Evolutionary conservation across 2,329 filamentous ascomycete species (phyloP).

Genomic region (Septoria linicola): DNA sequence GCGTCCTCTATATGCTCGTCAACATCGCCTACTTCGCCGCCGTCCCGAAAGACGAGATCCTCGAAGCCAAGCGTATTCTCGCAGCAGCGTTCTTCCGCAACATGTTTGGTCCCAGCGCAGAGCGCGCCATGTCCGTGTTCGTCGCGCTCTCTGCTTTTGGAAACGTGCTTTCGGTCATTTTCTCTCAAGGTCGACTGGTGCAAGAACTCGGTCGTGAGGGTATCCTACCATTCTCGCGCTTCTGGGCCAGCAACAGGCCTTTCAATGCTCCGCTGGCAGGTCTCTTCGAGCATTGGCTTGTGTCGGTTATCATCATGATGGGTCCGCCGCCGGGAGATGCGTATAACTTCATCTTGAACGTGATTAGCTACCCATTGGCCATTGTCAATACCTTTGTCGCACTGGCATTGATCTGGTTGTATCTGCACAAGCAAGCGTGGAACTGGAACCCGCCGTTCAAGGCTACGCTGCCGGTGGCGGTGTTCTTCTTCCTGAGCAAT

Average conservation of each 20-base stretch:
- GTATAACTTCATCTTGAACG: slow-evolving; percentile 56
- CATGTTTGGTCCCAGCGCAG: slow-evolving; percentile 60
- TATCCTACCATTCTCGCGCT: slow-evolving; percentile 52
- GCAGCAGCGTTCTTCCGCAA: slow-evolving; percentile 34
- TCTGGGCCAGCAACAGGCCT: slow-evolving; percentile 59
- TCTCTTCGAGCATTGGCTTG: slow-evolving; percentile 35
- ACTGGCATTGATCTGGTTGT: slow-evolving; percentile 50
- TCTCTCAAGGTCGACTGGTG: slow-evolving; percentile 56
- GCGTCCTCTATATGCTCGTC: slow-evolving; percentile 30
- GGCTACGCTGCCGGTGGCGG: slow-evolving; percentile 50
- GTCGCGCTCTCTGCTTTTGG: slow-evolving; percentile 56
- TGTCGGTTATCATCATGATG: slow-evolving; percentile 64
- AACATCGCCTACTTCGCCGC: slow-evolving; percentile 39
- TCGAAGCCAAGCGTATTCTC: slow-evolving; percentile 21
- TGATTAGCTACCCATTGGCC: slow-evolving; percentile 66
- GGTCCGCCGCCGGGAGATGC: slow-evolving; percentile 66
- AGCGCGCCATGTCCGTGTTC: slow-evolving; percentile 49
- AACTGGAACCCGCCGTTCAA: slow-evolving; percentile 52
- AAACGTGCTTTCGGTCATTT: slow-evolving; percentile 59
- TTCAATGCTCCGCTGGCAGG: slow-evolving; percentile 35
- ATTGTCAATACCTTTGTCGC: slow-evolving; percentile 55
- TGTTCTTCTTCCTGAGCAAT: slow-evolving; percentile 56
- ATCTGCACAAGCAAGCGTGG: slow-evolving; percentile 43
- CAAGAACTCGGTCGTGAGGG: slow-evolving; percentile 63
- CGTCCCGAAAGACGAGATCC: slow-evolving; percentile 31